These are phyloP conservation scores for Lactarius sanguifluus DNA, from an alignment of 768 basidiomycete species.

Conservation along the genomic window DNA sequence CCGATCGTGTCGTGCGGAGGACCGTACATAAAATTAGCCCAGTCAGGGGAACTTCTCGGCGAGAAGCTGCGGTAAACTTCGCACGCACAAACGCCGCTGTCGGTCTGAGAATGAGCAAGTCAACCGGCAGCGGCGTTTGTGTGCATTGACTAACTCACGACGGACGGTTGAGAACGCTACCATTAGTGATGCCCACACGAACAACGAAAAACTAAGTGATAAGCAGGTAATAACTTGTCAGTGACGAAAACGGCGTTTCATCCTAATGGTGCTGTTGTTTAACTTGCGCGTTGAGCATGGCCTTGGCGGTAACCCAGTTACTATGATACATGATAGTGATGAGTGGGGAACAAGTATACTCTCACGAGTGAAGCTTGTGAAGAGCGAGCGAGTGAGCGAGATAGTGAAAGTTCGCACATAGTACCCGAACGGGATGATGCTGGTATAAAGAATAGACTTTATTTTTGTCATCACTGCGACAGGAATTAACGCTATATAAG, in stretches of 20 bases:
- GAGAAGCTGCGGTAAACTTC: too few species aligned
- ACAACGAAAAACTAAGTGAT: not conserved
- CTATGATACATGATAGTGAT: too few species aligned
- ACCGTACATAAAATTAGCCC: too few species aligned
- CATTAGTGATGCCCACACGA: not conserved
- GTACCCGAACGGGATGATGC: too few species aligned
- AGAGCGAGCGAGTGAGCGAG: not conserved
- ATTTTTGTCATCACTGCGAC: constrained; percentile 15
- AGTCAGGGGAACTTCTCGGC: too few species aligned
- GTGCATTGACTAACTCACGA: not conserved
- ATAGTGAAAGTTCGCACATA: not conserved
- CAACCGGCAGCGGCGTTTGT: not conserved
- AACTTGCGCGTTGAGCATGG: too few species aligned
- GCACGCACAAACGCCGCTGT: too few species aligned
- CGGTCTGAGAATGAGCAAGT: not conserved
- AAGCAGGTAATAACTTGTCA: too few species aligned
- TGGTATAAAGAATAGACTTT: constrained; percentile 13
- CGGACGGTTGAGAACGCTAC: not conserved
- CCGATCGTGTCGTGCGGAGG: too few species aligned
- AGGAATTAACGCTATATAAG: constrained; percentile 16
- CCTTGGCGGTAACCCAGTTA: too few species aligned
- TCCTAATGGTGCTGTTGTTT: too few species aligned
- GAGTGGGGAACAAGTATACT: constrained; percentile 35
- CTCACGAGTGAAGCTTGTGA: not conserved
- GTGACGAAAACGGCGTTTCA: too few species aligned